Evolutionary conservation across 2,329 filamentous ascomycete genomes (phyloP), one percentile per base, ranked within the genome.

Genomic region (Sarocladium strictum): DNA sequence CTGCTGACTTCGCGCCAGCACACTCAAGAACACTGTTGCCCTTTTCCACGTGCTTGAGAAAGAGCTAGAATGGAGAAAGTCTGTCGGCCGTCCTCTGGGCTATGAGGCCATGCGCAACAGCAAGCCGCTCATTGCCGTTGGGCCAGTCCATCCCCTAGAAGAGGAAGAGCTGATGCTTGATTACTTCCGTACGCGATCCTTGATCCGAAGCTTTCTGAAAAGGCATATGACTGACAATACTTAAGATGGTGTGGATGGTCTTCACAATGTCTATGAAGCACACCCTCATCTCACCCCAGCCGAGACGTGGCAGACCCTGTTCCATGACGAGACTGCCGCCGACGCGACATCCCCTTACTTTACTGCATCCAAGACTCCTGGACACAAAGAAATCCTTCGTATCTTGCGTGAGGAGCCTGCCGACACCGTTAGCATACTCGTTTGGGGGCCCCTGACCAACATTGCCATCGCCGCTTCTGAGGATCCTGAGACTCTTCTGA

Each of bases 361-460:
- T 71, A 86, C 77, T 2, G 85, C 92, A 0, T 96, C 90, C 17
- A 84, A 84, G 62, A 72, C 75, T 4, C 83, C 84, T 1, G 84
- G 92, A 0, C 86, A 96, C 69, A 81, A 88, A 68, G 91, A 96
- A 71, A 97, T 99, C 52, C 80, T 99, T n/a, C 84, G 88, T 24
- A 77, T 96, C 49, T 80, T 99, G 19, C 80, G 79, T 55, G 88
- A 94, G 63, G 91, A 94, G 64, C 90, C 92, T 7, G 79, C 80
- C 4, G 85, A 91, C 65, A 94, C 89, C 1, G 84, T 99, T 62
- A 92, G 88, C n/a, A 89, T 99, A 65, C 84, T 96, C 35, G 89
- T 89, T 23, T 79, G 97, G 50, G 94, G 94, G 0, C 94, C 94
- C 1, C 75, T 97, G 61, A 97, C 94, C n/a, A 99, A 96, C 67